A percentile compares a stretch with the other conserved stretches of the same genome.
Evolutionary conservation across 495 filamentous ascomycete genomes (phyloP).

Genomic region (Umbilicaria muhlenbergii): DNA sequence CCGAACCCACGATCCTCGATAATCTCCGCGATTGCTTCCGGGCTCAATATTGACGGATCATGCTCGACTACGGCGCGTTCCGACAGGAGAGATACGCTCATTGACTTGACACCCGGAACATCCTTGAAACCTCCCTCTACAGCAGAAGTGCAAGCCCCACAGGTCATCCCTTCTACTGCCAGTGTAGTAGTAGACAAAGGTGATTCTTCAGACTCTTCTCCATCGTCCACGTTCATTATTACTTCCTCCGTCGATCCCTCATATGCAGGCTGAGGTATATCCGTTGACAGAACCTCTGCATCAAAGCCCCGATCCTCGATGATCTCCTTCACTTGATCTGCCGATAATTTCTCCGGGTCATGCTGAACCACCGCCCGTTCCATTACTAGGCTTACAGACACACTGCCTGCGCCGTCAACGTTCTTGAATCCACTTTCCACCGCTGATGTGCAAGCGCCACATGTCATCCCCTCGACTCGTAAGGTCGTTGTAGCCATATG

Average conservation of each 20-base stretch:
- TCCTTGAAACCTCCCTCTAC: conserved; percentile 66
- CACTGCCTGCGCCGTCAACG: conserved; percentile 61
- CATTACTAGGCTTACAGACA: conserved; percentile 86
- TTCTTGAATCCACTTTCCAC: conserved; percentile 73
- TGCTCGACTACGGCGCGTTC: conserved; percentile 63
- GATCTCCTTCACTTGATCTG: conserved; percentile 61
- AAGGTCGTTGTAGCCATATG: conserved; percentile 86
- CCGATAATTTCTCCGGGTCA: conserved; percentile 57
- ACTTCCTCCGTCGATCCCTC: conserved; percentile 7
- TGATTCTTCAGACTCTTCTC: conserved; percentile 14
- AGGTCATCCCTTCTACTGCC: conserved; percentile 94
- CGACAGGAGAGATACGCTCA: conserved; percentile 72
- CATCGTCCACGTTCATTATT: conserved; percentile 8
- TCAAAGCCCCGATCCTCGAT: conserved; percentile 95
- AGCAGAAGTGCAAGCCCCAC: conserved; percentile 84
- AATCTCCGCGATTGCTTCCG: conserved; percentile 66
- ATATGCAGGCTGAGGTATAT: conserved; percentile 35
- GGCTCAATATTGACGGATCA: conserved; percentile 42
- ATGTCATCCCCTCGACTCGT: conserved; percentile 86
- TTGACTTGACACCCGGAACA: conserved; percentile 58
- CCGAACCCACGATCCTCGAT: conserved; percentile 91
- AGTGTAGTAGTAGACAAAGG: conserved; percentile 57
- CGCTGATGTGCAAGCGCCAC: conserved; percentile 78
- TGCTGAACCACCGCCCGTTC: conserved; percentile 83
- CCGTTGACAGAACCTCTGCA: conserved; percentile 75